Percentiles rank a stretch among this genome's conserved stretches.
These are phyloP conservation scores for Cutaneotrichosporon sp. DNA, from an alignment of 1,284 basidiomycete species.

Conservation along the genomic window DNA sequence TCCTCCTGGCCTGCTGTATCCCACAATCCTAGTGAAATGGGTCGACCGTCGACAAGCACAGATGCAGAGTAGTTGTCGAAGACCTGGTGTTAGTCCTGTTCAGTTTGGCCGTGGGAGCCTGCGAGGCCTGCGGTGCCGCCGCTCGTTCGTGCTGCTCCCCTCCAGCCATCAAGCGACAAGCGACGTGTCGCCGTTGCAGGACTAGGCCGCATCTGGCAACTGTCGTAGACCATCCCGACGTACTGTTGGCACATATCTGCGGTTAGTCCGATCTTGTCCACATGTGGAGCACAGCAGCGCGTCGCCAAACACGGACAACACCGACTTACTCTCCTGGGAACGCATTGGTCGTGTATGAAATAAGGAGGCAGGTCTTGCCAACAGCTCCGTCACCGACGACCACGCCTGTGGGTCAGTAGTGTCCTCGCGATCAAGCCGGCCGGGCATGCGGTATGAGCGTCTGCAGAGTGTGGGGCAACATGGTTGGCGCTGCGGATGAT, in stretches of 20 bases:
- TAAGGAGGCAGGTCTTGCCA: slow-evolving; percentile 63
- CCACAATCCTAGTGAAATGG: slow-evolving; percentile 57
- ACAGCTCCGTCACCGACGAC: slow-evolving; percentile 99
- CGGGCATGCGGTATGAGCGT: background rate
- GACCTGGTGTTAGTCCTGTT: slow-evolving; percentile 18
- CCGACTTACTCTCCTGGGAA: slow-evolving; percentile 46
- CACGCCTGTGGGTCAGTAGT: slow-evolving; percentile 52
- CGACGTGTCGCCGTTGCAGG: background rate
- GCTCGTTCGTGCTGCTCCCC: too few relatives aligned
- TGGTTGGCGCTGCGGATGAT: too few relatives aligned
- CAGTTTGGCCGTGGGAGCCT: too few relatives aligned
- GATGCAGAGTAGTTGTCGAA: slow-evolving; percentile 52
- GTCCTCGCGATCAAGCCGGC: background rate
- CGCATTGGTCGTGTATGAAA: slow-evolving; percentile 49
- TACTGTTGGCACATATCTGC: slow-evolving; percentile 48
- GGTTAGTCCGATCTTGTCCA: slow-evolving; percentile 2
- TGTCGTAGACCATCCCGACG: too few relatives aligned
- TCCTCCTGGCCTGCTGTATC: slow-evolving; percentile 84
- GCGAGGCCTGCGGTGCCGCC: too few relatives aligned
- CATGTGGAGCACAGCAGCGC: background rate
- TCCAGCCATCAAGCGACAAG: too few relatives aligned
- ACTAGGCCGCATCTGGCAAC: too few relatives aligned
- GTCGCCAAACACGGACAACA: too few relatives aligned
- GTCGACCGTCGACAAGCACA: slow-evolving; percentile 98
- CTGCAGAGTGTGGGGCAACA: too few relatives aligned